Evolutionary conservation across 1,284 basidiomycete genomes (phyloP), one percentile per base, ranked within the genome.

Genomic region (Rhodotorula sp.): DNA sequence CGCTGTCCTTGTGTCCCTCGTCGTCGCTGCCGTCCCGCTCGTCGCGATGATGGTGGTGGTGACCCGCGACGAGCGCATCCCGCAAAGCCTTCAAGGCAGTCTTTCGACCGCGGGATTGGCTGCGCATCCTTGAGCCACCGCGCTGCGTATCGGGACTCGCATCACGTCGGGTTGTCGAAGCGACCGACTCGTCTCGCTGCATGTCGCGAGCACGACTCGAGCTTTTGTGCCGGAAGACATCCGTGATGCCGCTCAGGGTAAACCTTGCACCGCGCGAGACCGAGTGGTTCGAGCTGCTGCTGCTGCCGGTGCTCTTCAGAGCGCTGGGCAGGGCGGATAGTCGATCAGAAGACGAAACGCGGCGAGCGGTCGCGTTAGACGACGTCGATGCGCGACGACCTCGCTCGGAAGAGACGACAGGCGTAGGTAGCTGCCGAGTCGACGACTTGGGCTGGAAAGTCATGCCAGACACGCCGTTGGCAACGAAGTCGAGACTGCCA

Each of bases 31-130:
- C 56, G 61, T 71, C 30, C 10, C 53, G 29, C 13, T 65, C 58
- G 10, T 44, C 58, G 46, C 59, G 47, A 34, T 58, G 51, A 22
- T 46, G 49, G 29, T 54, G 39, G 32, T 64, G 48, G 27, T 67
- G 60, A 2, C 64, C 68, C 15, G 67, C 58, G 22, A 70, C 70
- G n/a, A 82, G 65, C 24, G 79, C 80, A 49, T 79, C 80, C 11
- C 79, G 79, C 30, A 82, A 71, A 0, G 77, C 79, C 66, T 82
- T 82, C 72, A 82, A 79, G 6, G 80, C 80, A 65, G 76, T 80
- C 65, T 79, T 76, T 48, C 82, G 75, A 15, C 79, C 80, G 36
- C 81, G 74, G 64, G 79, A 80, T 49, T 79, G 77, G 64, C 78
- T 79, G 46, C 81, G 58, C 48, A 46, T 4, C n/a, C 77, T 77